Percentiles rank a stretch among this genome's conserved stretches.
phyloP scores from a whole-genome alignment of 2,329 filamentous ascomycete genomes.

The Aspergillus sp. region DNA sequence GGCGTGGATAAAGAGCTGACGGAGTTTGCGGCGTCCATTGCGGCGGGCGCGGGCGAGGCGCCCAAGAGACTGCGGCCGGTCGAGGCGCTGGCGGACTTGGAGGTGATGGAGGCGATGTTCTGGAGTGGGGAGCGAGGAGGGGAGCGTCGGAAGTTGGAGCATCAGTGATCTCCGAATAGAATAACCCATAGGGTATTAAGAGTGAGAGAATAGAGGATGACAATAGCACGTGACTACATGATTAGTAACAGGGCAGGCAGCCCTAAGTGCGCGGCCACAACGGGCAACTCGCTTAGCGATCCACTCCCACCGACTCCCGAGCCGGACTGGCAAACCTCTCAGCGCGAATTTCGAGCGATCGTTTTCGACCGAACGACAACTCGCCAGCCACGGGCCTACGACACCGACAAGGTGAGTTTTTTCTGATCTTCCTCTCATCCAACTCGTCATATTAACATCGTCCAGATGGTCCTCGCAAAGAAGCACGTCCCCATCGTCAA shows the following conservation, averaged over 20 bases:
- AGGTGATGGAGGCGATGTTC: conserved; percentile 43
- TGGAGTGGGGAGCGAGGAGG: conserved; percentile 31
- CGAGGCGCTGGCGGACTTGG: conserved; percentile 54
- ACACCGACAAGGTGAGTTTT: conserved; percentile 45
- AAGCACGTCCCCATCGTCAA: conserved; percentile 99
- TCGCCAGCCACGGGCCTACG: conserved; percentile 42
- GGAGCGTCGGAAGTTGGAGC: conserved; percentile 21
- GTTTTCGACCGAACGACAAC: conserved; percentile 42
- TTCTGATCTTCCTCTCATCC: conserved; percentile 2
- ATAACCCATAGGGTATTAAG: background rate
- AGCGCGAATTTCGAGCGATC: conserved; percentile 40
- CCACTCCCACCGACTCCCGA: conserved; percentile 29
- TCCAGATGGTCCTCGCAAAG: conserved; percentile 94
- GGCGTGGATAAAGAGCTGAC: conserved; percentile 54
- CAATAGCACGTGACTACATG: background rate
- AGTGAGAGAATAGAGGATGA: background rate
- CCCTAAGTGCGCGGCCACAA: conserved; percentile 25
- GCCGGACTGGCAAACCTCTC: conserved; percentile 31
- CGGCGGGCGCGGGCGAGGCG: conserved; percentile 40
- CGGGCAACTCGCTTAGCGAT: conserved; percentile 30
- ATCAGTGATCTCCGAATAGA: conserved; percentile 20
- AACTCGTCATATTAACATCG: conserved; percentile 11
- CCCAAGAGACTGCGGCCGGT: conserved; percentile 44
- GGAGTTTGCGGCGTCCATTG: conserved; percentile 52
- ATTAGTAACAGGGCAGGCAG: conserved; percentile 2